phyloP scores from a whole-genome alignment of 2,329 filamentous ascomycete species.

The Zalaria sp. region DNA sequence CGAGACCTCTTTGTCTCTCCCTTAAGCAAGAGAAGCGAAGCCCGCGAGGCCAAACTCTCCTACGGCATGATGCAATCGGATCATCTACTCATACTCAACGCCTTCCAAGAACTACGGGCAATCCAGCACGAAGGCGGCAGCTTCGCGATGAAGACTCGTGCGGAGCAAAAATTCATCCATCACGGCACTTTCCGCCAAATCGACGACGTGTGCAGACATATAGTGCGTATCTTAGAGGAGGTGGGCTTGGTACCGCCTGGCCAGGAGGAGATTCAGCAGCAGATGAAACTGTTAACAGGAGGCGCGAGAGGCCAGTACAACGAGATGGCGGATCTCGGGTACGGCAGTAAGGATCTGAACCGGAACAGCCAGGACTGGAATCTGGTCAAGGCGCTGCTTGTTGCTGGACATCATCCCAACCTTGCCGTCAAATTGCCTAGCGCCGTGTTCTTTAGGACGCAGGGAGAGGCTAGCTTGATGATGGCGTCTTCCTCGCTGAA shows the following conservation, averaged over 20 bases:
- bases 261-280: too few species aligned
- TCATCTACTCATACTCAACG: constrained; percentile 30
- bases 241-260: constrained; percentile 16
- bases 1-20: constrained; percentile 21
- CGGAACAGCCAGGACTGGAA: constrained; percentile 26
- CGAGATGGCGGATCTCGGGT: constrained; percentile 1
- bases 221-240: constrained; percentile 22
- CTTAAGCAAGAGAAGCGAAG: constrained; percentile 11
- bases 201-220: constrained; percentile 21
- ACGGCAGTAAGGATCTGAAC: constrained; percentile 22
- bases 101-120: constrained; percentile 25
- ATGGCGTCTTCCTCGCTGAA: constrained; percentile 17
- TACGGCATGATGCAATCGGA: constrained; percentile 23
- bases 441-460: constrained; percentile 13
- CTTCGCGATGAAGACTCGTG: constrained; percentile 15
- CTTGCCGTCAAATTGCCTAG: constrained; percentile 19
- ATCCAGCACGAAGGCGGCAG: constrained; percentile 17
- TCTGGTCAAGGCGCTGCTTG: constrained; percentile 32
- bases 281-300: too few species aligned
- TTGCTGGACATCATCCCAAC: constrained; percentile 32
- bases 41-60: constrained; percentile 8
- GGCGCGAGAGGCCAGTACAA: neutral
- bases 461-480: constrained; percentile 11
- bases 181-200: constrained; percentile 21
- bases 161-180: constrained; percentile 20